Evolutionary conservation across 768 basidiomycete genomes (phyloP).

Genomic region (Sutorius australiensis): DNA sequence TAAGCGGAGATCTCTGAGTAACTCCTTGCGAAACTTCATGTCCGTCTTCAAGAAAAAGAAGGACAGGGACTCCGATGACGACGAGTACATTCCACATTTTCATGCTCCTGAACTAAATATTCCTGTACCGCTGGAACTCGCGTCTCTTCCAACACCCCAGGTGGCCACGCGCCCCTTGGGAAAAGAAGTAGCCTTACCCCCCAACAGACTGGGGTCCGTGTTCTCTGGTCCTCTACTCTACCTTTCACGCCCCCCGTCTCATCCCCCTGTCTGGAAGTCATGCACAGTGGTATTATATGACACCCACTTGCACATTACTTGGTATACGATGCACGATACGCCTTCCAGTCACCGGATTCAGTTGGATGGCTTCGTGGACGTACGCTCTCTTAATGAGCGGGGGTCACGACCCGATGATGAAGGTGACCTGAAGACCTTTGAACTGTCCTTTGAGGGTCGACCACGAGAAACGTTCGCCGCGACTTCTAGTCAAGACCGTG

Average conservation of each 20-base stretch:
- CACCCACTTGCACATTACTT: slow-evolving; percentile 47
- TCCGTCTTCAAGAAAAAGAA: slow-evolving; percentile 56
- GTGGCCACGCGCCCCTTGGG: neutral
- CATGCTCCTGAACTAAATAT: slow-evolving; percentile 8
- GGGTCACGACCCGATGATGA: slow-evolving; percentile 39
- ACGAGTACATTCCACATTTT: slow-evolving; percentile 10
- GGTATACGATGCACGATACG: slow-evolving; percentile 39
- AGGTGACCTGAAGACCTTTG: slow-evolving; percentile 54
- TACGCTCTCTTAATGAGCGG: slow-evolving; percentile 58
- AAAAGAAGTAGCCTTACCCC: neutral
- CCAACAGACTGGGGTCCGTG: neutral
- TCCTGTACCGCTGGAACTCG: neutral
- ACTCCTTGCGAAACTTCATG: slow-evolving; percentile 60
- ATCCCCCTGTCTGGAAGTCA: slow-evolving; percentile 46
- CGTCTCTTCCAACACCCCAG: neutral
- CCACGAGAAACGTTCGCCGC: slow-evolving; percentile 60
- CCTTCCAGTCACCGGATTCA: slow-evolving; percentile 44
- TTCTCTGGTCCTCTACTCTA: slow-evolving; percentile 41
- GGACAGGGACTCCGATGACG: slow-evolving; percentile 27
- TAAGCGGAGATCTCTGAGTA: slow-evolving; percentile 52
- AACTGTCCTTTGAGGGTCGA: slow-evolving; percentile 55
- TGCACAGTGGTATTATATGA: slow-evolving; percentile 39
- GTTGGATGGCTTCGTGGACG: slow-evolving; percentile 54
- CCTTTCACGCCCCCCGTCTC: slow-evolving; percentile 35
- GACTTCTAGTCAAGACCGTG: slow-evolving; percentile 56